Conservation (phyloP, 2,329 filamentous ascomycete genomes). For the Nemania sp. region DNA sequence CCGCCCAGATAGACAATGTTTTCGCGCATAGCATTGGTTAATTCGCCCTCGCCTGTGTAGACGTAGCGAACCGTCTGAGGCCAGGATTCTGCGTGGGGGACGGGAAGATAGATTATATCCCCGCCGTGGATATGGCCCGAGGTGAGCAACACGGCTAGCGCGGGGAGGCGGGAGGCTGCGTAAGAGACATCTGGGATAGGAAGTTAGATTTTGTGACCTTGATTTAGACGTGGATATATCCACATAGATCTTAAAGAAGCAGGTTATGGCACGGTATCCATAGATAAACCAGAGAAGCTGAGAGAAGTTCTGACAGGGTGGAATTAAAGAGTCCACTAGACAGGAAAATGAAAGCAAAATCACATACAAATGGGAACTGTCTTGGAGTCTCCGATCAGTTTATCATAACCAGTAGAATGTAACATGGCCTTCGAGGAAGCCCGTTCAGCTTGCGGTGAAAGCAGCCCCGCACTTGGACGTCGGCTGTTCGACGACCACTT, state of each 20-base stretch:
- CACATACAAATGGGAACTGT: conserved; percentile 53
- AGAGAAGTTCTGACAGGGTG: neutral
- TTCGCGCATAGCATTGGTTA: conserved; percentile 51
- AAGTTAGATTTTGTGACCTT: neutral
- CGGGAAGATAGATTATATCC: conserved; percentile 59
- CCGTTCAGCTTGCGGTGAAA: conserved; percentile 17
- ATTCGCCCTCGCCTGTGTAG: conserved; percentile 54
- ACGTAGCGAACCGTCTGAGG: conserved; percentile 56
- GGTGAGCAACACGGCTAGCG: conserved; percentile 57
- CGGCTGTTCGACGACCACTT: conserved; percentile 34
- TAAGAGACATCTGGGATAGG: conserved; percentile 49
- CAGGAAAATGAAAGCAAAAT: conserved; percentile 5
- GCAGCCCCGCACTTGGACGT: conserved; percentile 27
- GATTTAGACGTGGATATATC: neutral
- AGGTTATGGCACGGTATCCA: neutral
- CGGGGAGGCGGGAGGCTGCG: conserved; percentile 53
- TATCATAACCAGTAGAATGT: conserved; percentile 26
- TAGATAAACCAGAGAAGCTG: neutral
- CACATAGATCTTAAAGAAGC: too few relatives aligned
- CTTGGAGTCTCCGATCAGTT: conserved; percentile 37
- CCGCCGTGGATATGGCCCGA: conserved; percentile 55
- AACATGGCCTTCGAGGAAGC: conserved; percentile 1
- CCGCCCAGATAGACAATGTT: conserved; percentile 62
- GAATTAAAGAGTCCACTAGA: neutral
- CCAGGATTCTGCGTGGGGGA: conserved; percentile 62